These are phyloP conservation scores for Coleophoma eucalyptorum DNA, from an alignment of 2,329 filamentous ascomycete genomes.

Conservation along the genomic window DNA sequence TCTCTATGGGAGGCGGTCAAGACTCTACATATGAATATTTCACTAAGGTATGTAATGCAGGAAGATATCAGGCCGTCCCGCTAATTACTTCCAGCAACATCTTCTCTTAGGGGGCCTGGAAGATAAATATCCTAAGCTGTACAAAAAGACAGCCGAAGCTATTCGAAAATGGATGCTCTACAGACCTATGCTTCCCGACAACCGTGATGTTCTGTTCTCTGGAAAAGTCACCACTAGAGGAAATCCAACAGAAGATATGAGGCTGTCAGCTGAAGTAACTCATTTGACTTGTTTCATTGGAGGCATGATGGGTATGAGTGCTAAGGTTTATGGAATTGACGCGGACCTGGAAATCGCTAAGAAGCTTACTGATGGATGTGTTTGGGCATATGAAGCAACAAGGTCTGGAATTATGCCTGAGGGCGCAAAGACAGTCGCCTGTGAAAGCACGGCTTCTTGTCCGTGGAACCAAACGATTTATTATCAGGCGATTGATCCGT, in stretches of 20 bases:
- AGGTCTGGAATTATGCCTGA: constrained; percentile 65
- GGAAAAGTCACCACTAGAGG: constrained; percentile 53
- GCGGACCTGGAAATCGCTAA: constrained; percentile 60
- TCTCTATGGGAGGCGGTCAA: constrained; percentile 58
- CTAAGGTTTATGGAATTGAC: constrained; percentile 55
- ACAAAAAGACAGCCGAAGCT: constrained; percentile 63
- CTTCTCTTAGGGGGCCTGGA: constrained; percentile 73
- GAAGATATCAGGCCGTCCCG: background rate
- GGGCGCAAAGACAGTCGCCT: constrained; percentile 42
- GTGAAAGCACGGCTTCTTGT: constrained; percentile 27
- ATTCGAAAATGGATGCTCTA: constrained; percentile 73
- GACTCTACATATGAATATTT: constrained; percentile 73
- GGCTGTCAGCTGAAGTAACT: constrained; percentile 31
- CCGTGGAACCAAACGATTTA: constrained; percentile 26
- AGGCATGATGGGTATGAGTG: constrained; percentile 65
- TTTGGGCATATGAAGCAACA: constrained; percentile 64
- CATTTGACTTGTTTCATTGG: constrained; percentile 67
- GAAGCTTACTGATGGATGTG: constrained; percentile 64
- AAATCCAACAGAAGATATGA: constrained; percentile 39
- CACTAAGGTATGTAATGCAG: constrained; percentile 47
- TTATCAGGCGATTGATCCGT: constrained; percentile 27
- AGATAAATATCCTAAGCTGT: constrained; percentile 69
- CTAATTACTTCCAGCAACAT: constrained; percentile 48
- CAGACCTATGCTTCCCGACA: constrained; percentile 66
- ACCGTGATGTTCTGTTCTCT: constrained; percentile 70